Evolutionary conservation across 2,329 filamentous ascomycete genomes (phyloP), one percentile per base, ranked within the genome.

Genomic region (Sporothrix humicola): DNA sequence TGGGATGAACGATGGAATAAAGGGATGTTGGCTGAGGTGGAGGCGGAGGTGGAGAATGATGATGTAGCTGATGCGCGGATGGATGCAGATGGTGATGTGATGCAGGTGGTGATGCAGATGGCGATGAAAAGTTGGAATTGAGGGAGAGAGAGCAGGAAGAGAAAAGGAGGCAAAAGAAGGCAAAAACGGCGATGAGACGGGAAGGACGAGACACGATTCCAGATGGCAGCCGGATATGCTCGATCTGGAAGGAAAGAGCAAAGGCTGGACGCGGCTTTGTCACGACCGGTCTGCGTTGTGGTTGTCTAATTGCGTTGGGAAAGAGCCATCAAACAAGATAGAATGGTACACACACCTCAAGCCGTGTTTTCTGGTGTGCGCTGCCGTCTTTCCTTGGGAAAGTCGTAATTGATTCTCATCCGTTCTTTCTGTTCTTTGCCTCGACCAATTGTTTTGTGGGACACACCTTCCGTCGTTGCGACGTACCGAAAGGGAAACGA

Each of bases 401-500:
- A 37, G 31, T 37, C 31, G 31, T 37, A 37, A 37, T 37, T 37
- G 31, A 37, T 68, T 13, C 5, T 26, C 12, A 26, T 31, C 48
- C 52, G 65, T 23, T 37, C 50, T 23, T 69, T 31, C 48, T 68
- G 65, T 23, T 37, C 50, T 23, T 69, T 69, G 50, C 50, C 31
- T 17, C 42, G 23, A 4, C 42, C 48, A 17, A 56, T 7, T 23
- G n/a, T 56, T 69, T 20, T 69, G 66, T 69, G 66, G 66, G 50
- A 69, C 66, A 50, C 50, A 54, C 46, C 26, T 52, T 54, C 65
- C 48, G 26, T 69, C 66, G 48, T 42, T 56, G 48, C 66, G 66
- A 54, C 66, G 66, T 70, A 70, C 68, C 68, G 52, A 70, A 58
- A 70, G 37, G 52, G 68, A 70, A 70, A 70, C 68, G 52, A 70